Conservation (phyloP, 768 basidiomycete genomes). For the Chalciporus pseudorubinellus region DNA sequence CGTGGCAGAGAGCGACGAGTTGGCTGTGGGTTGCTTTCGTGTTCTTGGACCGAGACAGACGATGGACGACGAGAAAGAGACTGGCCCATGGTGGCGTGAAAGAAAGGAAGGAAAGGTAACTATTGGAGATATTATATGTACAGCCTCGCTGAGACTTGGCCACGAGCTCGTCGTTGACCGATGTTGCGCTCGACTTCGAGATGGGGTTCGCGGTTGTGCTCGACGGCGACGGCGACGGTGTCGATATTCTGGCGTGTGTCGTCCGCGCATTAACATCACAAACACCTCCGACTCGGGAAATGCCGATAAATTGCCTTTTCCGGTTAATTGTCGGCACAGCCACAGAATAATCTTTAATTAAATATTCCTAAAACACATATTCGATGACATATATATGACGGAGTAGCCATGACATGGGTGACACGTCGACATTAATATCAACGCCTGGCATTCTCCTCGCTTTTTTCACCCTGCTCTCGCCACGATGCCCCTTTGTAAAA, state of each 20-base stretch:
- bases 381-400: too few relatives aligned
- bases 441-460: constrained; percentile 28
- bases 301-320: constrained; percentile 6
- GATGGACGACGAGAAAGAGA: constrained; percentile 27
- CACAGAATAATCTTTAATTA: too few relatives aligned
- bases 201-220: constrained; percentile 5
- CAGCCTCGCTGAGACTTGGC: constrained; percentile 1
- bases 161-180: not conserved
- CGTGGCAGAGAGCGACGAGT: constrained; percentile 28
- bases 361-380: constrained; percentile 6
- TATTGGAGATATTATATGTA: not conserved
- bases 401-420: too few relatives aligned
- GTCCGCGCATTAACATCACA: constrained; percentile 11
- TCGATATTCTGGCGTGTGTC: constrained; percentile 24
- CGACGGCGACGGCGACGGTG: constrained; percentile 12
- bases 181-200: constrained; percentile 4
- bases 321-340: constrained; percentile 3
- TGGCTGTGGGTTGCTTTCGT: not conserved
- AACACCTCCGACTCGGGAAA: constrained; percentile 24
- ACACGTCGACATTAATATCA: too few relatives aligned
- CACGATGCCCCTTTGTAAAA: constrained; percentile 53
- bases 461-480: too few relatives aligned
- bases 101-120: not conserved
- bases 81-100: constrained; percentile 27
- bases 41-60: constrained; percentile 10